Evolutionary conservation across 495 filamentous ascomycete genomes (phyloP).

Genomic region (Hyaloscypha hepaticicola): DNA sequence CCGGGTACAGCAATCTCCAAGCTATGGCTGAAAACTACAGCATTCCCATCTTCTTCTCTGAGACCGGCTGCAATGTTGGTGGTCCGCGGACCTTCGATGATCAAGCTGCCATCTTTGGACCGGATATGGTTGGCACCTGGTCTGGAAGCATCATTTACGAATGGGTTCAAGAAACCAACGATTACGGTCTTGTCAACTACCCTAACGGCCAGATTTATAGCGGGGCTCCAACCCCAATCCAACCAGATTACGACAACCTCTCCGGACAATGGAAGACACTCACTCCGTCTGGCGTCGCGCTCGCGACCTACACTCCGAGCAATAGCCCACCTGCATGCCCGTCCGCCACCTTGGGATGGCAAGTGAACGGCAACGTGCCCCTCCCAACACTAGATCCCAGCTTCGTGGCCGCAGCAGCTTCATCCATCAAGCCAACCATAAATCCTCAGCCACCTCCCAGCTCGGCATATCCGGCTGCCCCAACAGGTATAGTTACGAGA

Average conservation of each 20-base stretch:
- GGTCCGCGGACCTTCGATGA: constrained; percentile 70
- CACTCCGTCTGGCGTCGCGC: constrained; percentile 62
- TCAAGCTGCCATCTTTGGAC: constrained; percentile 72
- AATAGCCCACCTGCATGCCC: constrained; percentile 67
- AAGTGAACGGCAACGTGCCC: constrained; percentile 62
- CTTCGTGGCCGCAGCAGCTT: constrained; percentile 18
- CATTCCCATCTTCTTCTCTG: constrained; percentile 82
- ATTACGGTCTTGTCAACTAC: constrained; percentile 82
- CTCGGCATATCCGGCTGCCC: not conserved
- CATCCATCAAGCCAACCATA: constrained; percentile 1
- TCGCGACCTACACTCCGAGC: constrained; percentile 59
- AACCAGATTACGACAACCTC: constrained; percentile 75
- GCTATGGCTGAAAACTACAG: constrained; percentile 51
- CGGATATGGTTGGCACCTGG: constrained; percentile 71
- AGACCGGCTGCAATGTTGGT: constrained; percentile 71
- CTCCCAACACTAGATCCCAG: constrained; percentile 57
- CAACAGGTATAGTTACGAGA: not conserved
- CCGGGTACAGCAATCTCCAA: constrained; percentile 69
- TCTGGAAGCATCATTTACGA: constrained; percentile 84
- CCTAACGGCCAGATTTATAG: constrained; percentile 65
- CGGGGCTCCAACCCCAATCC: constrained; percentile 70
- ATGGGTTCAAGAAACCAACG: constrained; percentile 81
- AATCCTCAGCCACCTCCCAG: not conserved
- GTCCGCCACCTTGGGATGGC: constrained; percentile 65
- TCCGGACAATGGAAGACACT: constrained; percentile 72